Percentiles rank a stretch among this genome's conserved stretches.
phyloP scores from a whole-genome alignment of 805 yeast genomes.

The Vanderwaltozyma tropicalis region DNA sequence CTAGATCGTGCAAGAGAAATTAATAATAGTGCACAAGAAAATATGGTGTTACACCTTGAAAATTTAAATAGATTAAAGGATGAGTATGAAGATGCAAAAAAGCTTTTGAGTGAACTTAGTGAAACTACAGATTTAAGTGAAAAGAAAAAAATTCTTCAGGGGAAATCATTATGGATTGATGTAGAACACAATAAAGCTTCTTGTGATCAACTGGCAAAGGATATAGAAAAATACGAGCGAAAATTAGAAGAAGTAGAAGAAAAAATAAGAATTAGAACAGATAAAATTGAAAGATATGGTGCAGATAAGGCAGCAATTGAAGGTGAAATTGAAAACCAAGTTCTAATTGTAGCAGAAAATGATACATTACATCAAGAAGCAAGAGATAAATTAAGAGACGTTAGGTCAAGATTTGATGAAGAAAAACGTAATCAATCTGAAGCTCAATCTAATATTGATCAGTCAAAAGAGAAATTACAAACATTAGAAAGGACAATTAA shows the following conservation, averaged over 20 bases:
- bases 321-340: constrained; percentile 9
- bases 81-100: constrained; percentile 35
- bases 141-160: constrained; percentile 33
- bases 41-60: constrained; percentile 32
- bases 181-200: constrained; percentile 18
- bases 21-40: constrained; percentile 29
- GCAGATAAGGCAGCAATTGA: constrained; percentile 13
- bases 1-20: constrained; percentile 34
- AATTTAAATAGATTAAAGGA: constrained; percentile 31
- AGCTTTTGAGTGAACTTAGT: constrained; percentile 31
- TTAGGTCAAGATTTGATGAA: constrained; percentile 12
- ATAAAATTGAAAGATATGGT: constrained; percentile 21
- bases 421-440: constrained; percentile 17
- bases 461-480: constrained; percentile 14
- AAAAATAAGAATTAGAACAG: constrained; percentile 15
- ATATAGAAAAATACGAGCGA: constrained; percentile 8
- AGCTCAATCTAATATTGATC: constrained; percentile 11
- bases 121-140: constrained; percentile 34
- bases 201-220: constrained; percentile 9
- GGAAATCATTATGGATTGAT: constrained; percentile 42
- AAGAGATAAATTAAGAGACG: constrained; percentile 9
- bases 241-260: constrained; percentile 12
- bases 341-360: constrained; percentile 8
- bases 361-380: constrained; percentile 14
- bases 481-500: constrained; percentile 14